These are phyloP conservation scores for Arabidopsis suecica DNA, from an alignment of 345 rosid genomes.

Conservation along the genomic window DNA sequence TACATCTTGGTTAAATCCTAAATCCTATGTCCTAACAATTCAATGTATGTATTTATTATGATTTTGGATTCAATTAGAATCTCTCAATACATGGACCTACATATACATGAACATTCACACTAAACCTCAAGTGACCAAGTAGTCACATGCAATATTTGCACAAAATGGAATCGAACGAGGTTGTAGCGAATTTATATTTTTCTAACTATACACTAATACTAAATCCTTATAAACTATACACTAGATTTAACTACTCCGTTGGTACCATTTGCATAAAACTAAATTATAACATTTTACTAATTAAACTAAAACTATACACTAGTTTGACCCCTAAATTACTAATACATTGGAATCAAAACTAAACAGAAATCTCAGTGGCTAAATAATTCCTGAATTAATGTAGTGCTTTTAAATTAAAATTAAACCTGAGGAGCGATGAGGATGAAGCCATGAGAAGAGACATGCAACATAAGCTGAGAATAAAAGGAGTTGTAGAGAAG, in stretches of 20 bases:
- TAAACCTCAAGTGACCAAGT: no score
- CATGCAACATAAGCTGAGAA: constrained; percentile 82
- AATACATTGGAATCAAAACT: not conserved
- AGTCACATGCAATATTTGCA: no score
- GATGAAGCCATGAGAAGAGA: constrained; percentile 94
- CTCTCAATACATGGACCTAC: not conserved
- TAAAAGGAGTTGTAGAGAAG: constrained; percentile 83
- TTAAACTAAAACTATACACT: no score
- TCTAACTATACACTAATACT: not conserved
- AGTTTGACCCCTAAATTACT: no score
- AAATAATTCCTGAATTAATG: not conserved
- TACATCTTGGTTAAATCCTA: not conserved
- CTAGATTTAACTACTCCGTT: no score
- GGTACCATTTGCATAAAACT: no score
- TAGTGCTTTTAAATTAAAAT: not conserved
- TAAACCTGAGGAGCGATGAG: constrained; percentile 85
- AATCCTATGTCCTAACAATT: not conserved
- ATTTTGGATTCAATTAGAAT: not conserved
- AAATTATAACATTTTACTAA: no score
- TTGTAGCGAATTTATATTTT: not conserved
- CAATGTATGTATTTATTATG: not conserved
- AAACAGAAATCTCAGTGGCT: not conserved
- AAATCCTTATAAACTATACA: no score
- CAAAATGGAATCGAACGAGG: not conserved
- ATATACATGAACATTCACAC: not conserved